phyloP scores from a whole-genome alignment of 1,139 yeast genomes.

The Insectozyma bohioensis region DNA sequence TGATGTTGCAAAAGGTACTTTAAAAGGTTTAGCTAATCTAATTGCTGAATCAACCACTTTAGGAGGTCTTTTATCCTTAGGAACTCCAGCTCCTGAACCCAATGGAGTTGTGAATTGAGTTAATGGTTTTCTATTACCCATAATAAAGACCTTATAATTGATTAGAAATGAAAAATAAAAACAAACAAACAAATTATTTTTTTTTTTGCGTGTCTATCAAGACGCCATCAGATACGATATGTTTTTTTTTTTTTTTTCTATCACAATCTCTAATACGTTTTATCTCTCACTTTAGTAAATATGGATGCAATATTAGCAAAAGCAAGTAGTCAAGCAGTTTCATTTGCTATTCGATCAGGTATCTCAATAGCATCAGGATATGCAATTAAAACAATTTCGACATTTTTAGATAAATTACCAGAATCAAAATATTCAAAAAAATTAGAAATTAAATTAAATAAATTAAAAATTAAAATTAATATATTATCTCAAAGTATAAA shows the following conservation, averaged over 20 bases:
- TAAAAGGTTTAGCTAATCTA: constrained; percentile 41
- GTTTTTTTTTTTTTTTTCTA: no score
- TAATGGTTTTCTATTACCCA: constrained; percentile 36
- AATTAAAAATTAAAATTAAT: constrained; percentile 59
- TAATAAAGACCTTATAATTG: no score
- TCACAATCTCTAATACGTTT: no score
- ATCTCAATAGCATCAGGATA: constrained; percentile 74
- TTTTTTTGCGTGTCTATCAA: neutral
- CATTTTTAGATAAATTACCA: constrained; percentile 62
- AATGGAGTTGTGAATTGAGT: constrained; percentile 44
- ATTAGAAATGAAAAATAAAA: neutral
- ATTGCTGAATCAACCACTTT: constrained; percentile 34
- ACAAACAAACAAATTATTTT: constrained; percentile 3
- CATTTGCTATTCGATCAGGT: constrained; percentile 79
- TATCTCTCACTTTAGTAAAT: no score
- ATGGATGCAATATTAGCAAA: constrained; percentile 50
- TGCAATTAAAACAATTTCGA: constrained; percentile 65
- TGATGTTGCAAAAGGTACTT: constrained; percentile 44
- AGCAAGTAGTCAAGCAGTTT: constrained; percentile 78
- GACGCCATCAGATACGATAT: no score
- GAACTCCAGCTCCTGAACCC: constrained; percentile 48
- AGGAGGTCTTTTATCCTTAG: constrained; percentile 42
- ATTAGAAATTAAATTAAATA: constrained; percentile 34
- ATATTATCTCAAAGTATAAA: constrained; percentile 72
- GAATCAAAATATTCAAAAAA: constrained; percentile 50